Conservation (phyloP, 768 basidiomycete species). For the Obba rivulosa region DNA sequence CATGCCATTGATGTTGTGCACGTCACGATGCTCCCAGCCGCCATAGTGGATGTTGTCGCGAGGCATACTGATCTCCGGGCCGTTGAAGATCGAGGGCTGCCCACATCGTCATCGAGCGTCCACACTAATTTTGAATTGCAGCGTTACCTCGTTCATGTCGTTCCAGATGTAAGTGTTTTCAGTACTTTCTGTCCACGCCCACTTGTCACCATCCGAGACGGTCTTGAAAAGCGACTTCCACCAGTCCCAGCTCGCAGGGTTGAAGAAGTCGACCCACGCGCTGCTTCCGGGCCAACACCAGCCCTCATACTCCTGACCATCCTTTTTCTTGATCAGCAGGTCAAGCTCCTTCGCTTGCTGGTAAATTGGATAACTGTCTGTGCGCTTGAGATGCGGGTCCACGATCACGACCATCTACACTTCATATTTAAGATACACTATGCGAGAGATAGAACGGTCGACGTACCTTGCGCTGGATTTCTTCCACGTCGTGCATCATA, state of each 20-base stretch:
- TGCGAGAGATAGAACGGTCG: background rate
- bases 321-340: slow-evolving; percentile 76
- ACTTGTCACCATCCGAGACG: slow-evolving; percentile 46
- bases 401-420: slow-evolving; percentile 93
- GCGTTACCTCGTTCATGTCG: slow-evolving; percentile 94
- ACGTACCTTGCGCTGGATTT: slow-evolving; percentile 74
- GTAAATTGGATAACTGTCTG: slow-evolving; percentile 75
- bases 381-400: slow-evolving; percentile 93
- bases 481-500: slow-evolving; percentile 89
- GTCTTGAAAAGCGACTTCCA: slow-evolving; percentile 84
- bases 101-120: background rate
- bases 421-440: background rate
- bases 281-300: slow-evolving; percentile 99
- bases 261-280: slow-evolving; percentile 97
- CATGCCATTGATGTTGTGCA: slow-evolving; percentile 99
- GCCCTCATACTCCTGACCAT: slow-evolving; percentile 87
- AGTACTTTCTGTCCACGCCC: slow-evolving; percentile 78
- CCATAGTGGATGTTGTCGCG: slow-evolving; percentile 79
- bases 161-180: slow-evolving; percentile 93
- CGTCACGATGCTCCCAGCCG: slow-evolving; percentile 96
- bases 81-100: slow-evolving; percentile 98
- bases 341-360: slow-evolving; percentile 77
- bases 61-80: slow-evolving; percentile 88
- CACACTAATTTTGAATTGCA: background rate
- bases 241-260: slow-evolving; percentile 84